A percentile compares a stretch with the other conserved stretches of the same genome.
Conservation (phyloP, 768 basidiomycete species). For the Candolleomyces efflorescens region DNA sequence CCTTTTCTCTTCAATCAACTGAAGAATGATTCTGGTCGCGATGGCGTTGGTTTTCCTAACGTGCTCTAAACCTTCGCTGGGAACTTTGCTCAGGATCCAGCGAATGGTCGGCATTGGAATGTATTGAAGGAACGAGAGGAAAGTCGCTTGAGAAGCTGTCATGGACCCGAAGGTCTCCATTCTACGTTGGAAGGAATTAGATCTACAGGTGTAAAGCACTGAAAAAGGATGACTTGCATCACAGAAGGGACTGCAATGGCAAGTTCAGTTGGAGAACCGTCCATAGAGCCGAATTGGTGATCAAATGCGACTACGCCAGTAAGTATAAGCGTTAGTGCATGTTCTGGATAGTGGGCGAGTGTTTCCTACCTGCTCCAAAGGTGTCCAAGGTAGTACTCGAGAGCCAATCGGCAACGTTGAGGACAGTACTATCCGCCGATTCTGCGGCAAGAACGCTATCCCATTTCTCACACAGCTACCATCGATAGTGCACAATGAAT, state of each 20-base stretch:
- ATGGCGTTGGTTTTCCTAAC: not conserved
- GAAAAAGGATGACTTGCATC: not conserved
- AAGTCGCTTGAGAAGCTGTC: not conserved
- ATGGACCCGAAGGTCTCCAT: not conserved
- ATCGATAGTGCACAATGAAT: no score
- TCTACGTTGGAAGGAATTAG: no score
- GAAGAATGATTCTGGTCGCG: not conserved
- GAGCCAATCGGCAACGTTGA: not conserved
- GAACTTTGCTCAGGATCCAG: not conserved
- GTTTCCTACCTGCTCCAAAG: not conserved
- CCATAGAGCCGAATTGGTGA: not conserved
- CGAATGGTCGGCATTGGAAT: not conserved
- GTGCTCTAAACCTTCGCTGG: not conserved
- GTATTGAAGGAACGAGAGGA: not conserved
- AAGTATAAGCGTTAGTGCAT: not conserved
- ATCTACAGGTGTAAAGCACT: no score
- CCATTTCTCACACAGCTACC: not conserved
- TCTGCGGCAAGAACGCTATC: not conserved
- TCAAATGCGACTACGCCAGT: not conserved
- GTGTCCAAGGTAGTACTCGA: not conserved
- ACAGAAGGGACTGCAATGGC: not conserved
- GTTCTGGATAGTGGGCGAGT: not conserved
- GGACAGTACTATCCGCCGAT: not conserved
- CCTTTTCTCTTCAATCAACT: not conserved
- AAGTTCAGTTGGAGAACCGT: not conserved